Base-by-base conservation (phyloP, 345 rosid genomes). In the Triadica sebifera region DNA sequence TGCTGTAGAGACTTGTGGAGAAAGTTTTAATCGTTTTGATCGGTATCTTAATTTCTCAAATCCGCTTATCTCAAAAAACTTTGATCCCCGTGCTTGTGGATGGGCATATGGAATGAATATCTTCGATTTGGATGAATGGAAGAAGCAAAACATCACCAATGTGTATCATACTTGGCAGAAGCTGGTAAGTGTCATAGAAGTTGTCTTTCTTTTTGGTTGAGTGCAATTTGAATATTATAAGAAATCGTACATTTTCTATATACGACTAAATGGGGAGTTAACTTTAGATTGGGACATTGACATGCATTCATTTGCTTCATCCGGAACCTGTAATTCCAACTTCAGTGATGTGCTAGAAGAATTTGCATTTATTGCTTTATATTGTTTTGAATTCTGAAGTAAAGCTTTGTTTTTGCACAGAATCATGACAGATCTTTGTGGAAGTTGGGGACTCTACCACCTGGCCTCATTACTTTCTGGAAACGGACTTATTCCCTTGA, bases 71-170 rank as follows among this genome's bases (percentile, higher is more conserved):
- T 82, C 97, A 75, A 90, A 86, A 83, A 91, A 89, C 78, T 95
- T 95, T 59, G 86, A 93, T 57, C 94, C 99, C 11, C 96, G 75
- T 71, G 97, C 99, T 77, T 95, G 99, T 84, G 99, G 99, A 73
- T 95, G 99, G 99, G 98, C 99, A 12, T 95, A 93, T 70, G 99
- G 99, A 70, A 95, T 95, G 99, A 95, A 95, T 70, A 72, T 95
- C 38, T 93, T 95, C 80, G 98, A 95, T 84, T 84, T 95, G 84
- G 83, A 84, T 25, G 87, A 93, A 80, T 95, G 99, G 99, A 91
- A 77, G 82, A 81, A 88, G 83, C 96, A 93, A 81, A 89, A 88
- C 81, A 91, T 95, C 84, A 95, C 99, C 4, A 88, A 84, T 51
- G 87, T 91, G 63, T 95, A 95, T 81, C 99, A 95, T 81, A 69